Percentiles rank a stretch among this genome's conserved stretches.
phyloP scores from a whole-genome alignment of 805 yeast genomes.

The Starmerella riodocensis region DNA sequence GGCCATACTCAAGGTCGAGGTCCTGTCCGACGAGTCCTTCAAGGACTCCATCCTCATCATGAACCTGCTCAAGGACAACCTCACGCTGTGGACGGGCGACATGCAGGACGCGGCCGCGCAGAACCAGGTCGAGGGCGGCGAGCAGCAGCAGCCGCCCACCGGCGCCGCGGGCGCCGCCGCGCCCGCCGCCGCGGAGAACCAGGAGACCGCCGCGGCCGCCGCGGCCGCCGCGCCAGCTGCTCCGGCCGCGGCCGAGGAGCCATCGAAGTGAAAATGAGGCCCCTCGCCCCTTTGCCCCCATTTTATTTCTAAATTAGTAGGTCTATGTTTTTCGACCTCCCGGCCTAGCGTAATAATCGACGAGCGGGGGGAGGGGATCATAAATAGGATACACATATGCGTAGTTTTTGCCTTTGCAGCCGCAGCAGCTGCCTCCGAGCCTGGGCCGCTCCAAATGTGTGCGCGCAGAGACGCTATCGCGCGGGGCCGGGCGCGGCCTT shows the following conservation, averaged over 20 bases:
- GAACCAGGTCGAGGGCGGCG: slow-evolving; percentile 15
- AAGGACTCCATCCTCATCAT: slow-evolving; percentile 96
- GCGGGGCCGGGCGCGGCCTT: too few relatives aligned
- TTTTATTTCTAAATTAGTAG: slow-evolving; percentile 1
- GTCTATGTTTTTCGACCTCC: background rate
- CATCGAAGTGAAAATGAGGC: background rate
- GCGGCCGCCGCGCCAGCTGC: slow-evolving; percentile 14
- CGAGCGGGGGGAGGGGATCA: too few relatives aligned
- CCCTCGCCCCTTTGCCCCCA: background rate
- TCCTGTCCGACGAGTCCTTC: slow-evolving; percentile 95
- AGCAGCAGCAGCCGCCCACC: slow-evolving; percentile 13
- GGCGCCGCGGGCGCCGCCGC: slow-evolving; percentile 17
- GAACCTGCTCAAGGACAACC: slow-evolving; percentile 83
- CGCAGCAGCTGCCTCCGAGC: too few relatives aligned
- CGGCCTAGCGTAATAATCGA: too few relatives aligned
- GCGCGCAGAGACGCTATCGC: too few relatives aligned
- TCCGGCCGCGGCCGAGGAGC: slow-evolving; percentile 9
- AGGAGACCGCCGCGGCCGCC: slow-evolving; percentile 15
- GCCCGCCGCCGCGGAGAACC: too few relatives aligned
- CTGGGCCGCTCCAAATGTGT: too few relatives aligned
- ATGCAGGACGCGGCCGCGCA: slow-evolving; percentile 37
- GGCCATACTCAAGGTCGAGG: slow-evolving; percentile 97
- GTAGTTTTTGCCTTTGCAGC: too few relatives aligned
- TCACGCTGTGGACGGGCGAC: slow-evolving; percentile 41
- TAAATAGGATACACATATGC: too few relatives aligned